These are phyloP conservation scores for Podospora anserina DNA, from an alignment of 495 filamentous ascomycete genomes.

Conservation along the genomic window DNA sequence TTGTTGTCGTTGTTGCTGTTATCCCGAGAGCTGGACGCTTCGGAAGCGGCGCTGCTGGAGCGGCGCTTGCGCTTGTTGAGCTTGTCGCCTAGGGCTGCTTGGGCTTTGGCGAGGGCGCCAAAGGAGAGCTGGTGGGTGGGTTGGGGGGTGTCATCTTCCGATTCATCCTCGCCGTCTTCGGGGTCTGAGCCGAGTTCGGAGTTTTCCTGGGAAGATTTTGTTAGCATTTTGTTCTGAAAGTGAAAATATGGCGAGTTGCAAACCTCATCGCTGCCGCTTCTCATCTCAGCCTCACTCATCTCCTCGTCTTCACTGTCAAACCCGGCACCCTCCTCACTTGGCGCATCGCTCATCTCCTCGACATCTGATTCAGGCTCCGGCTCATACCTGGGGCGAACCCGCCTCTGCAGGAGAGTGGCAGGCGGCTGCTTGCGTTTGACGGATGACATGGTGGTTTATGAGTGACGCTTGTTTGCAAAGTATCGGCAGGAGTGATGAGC, in stretches of 20 bases:
- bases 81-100: constrained; percentile 55
- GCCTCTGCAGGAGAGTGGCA: constrained; percentile 47
- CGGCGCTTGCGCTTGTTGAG: constrained; percentile 1
- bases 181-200: constrained; percentile 27
- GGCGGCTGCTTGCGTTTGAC: constrained; percentile 32
- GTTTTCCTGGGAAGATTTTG: constrained; percentile 17
- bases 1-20: constrained; percentile 15
- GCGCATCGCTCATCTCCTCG: constrained; percentile 31
- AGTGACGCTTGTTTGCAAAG: background rate
- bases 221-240: constrained; percentile 9
- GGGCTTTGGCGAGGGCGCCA: constrained; percentile 80
- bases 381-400: constrained; percentile 57
- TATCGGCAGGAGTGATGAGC: background rate
- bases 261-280: constrained; percentile 24
- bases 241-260: background rate
- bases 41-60: constrained; percentile 28
- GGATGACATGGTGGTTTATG: constrained; percentile 25
- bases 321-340: constrained; percentile 37
- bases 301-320: constrained; percentile 31
- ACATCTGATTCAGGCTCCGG: constrained; percentile 53
- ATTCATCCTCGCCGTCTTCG: constrained; percentile 35
- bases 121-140: constrained; percentile 62
- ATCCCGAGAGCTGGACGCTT: constrained; percentile 20
- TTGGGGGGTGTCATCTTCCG: constrained; percentile 20
- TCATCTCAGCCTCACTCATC: constrained; percentile 27